Evolutionary conservation across 1,284 basidiomycete genomes (phyloP), one percentile per base, ranked within the genome.

Genomic region (Ustilago tritici): DNA sequence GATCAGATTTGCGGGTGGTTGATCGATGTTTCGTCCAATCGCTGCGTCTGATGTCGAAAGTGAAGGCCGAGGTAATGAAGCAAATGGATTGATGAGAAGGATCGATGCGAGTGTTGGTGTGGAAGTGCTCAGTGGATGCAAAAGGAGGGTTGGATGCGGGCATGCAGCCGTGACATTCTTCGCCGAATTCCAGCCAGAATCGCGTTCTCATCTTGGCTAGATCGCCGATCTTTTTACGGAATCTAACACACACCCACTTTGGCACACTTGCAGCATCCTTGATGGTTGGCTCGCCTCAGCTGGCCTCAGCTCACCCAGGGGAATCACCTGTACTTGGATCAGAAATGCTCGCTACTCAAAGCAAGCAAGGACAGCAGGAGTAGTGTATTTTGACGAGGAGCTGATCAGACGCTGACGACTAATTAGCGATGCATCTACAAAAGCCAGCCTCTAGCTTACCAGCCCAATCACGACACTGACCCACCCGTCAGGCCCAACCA

Each of bases 401-500:
- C 3, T 28, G 3, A 28, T 28, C 23, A 28, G 23, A 28, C 23
- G 3, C 3, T 28, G 23, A 28, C 23, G 23, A 28, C 23, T 28
- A 3, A 28, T 28, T 28, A 28, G 23, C 23, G 23, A 28, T 28
- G 23, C 23, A 28, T 28, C 23, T 28, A 28, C 38, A 40, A 10
- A 17, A 17, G 15, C 38, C 38, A 19, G 11, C 32, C 4, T 15
- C 36, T 28, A 52, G 4, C 35, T 36, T 10, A 77, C 47, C 31
- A 77, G 46, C 41, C 70, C 75, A 54, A 77, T 73, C 5, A 77
- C 70, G 1, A 77, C 67, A 6, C 70, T 56, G 15, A 77, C 64
- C 95, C 95, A 98, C 8, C 96, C 96, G 84, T 98, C 96, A 7
- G 94, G 93, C 11, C 95, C 94, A 14, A 92, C 90, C 86, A 98